phyloP scores from a whole-genome alignment of 169 alveolate genomes.

The Plasmodium reichenowi region DNA sequence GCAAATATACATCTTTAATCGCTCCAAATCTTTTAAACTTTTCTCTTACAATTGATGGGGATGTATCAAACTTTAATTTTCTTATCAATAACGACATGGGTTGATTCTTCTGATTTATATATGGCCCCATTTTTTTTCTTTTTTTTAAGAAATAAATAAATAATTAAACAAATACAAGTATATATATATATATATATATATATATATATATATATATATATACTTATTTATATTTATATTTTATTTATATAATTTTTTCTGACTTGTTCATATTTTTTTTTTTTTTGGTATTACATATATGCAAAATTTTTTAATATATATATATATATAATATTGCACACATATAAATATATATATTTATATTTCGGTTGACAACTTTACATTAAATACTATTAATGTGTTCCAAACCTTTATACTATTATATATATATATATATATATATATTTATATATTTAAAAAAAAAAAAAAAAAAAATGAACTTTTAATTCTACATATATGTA shows the following conservation, averaged over 20 bases:
- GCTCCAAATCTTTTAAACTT: conserved; percentile 89
- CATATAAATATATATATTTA: background rate
- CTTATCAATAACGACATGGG: conserved; percentile 87
- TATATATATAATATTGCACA: background rate
- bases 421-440: no score
- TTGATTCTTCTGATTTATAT: conserved; percentile 77
- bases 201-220: background rate
- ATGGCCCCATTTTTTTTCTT: conserved; percentile 59
- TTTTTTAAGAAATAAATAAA: no score
- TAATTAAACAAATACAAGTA: background rate
- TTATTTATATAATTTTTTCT: background rate
- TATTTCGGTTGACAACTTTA: background rate
- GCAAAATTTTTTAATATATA: background rate
- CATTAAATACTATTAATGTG: no score
- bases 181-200: background rate
- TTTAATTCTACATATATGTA: no score
- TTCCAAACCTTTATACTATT: no score
- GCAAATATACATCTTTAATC: conserved; percentile 93
- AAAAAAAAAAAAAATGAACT: no score
- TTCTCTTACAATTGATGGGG: conserved; percentile 88
- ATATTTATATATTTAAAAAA: no score
- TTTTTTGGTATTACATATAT: background rate
- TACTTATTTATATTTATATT: background rate
- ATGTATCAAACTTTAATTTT: conserved; percentile 87
- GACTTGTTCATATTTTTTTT: conserved; percentile 3